Percentiles rank a stretch among this genome's conserved stretches.
These are phyloP conservation scores for Hemisphaericaspora lyxosophila DNA, from an alignment of 1,139 yeast species.

Conservation along the genomic window DNA sequence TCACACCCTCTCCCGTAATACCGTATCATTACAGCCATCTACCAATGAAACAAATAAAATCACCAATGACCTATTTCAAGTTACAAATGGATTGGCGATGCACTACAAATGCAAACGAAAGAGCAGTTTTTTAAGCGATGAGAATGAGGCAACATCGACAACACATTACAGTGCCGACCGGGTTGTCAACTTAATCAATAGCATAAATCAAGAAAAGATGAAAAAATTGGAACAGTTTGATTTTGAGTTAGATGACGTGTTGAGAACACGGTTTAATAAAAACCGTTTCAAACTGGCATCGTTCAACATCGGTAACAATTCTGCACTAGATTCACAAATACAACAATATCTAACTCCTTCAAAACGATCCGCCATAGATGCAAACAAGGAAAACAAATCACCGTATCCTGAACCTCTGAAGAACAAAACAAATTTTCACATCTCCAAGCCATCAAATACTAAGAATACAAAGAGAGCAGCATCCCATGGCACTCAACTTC, in stretches of 20 bases:
- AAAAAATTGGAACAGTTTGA: conserved; percentile 26
- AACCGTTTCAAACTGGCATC: conserved; percentile 29
- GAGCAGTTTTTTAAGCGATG: conserved; percentile 14
- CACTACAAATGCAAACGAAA: conserved; percentile 6
- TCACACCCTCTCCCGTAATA: not conserved
- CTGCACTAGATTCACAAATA: conserved; percentile 32
- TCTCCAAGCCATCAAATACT: conserved; percentile 23
- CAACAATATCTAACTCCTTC: conserved; percentile 22
- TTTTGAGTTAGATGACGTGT: conserved; percentile 47
- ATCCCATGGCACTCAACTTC: conserved; percentile 19
- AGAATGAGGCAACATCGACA: not conserved
- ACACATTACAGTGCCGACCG: conserved; percentile 34
- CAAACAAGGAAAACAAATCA: conserved; percentile 36
- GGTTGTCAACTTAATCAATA: conserved; percentile 36
- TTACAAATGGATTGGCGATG: conserved; percentile 29
- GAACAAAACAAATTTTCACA: conserved; percentile 19
- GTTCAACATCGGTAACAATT: conserved; percentile 19
- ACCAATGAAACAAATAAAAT: conserved; percentile 16
- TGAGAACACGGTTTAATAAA: conserved; percentile 45
- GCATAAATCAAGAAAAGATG: conserved; percentile 19
- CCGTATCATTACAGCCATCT: conserved; percentile 15
- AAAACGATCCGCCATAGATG: conserved; percentile 12
- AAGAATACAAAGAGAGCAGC: conserved; percentile 13
- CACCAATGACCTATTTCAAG: conserved; percentile 40
- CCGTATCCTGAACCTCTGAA: conserved; percentile 32